phyloP scores from a whole-genome alignment of 441 rosid species.

The Pelargonium myrrhifolium region DNA sequence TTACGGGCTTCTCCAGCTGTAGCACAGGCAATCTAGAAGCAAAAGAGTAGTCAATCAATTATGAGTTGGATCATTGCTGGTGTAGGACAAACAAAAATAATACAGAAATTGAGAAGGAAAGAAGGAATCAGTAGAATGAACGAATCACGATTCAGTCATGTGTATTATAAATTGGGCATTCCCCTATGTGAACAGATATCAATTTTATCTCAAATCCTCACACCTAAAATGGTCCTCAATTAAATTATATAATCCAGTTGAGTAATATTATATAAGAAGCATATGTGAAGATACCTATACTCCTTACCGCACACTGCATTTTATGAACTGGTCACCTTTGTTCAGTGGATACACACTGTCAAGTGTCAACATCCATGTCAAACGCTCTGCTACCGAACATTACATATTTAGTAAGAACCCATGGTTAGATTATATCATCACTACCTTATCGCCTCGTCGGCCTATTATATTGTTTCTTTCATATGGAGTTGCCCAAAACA shows the following conservation, averaged over 20 bases:
- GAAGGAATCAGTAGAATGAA: too few species aligned
- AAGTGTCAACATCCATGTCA: not conserved
- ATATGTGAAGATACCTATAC: not conserved
- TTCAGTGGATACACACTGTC: not conserved
- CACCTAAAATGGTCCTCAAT: not conserved
- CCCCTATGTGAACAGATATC: too few species aligned
- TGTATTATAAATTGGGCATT: too few species aligned
- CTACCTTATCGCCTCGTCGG: not conserved
- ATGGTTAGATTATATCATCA: not conserved
- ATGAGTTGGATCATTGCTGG: slow-evolving; percentile 7
- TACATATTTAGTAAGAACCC: not conserved
- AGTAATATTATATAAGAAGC: too few species aligned
- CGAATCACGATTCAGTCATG: too few species aligned
- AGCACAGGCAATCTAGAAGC: slow-evolving; percentile 80
- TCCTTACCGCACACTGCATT: not conserved
- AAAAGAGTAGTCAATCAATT: slow-evolving; percentile 18
- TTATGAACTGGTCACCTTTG: not conserved
- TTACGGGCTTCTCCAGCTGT: slow-evolving; percentile 78
- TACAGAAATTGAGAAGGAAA: too few species aligned
- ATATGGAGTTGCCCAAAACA: not conserved
- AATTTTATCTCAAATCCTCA: too few species aligned
- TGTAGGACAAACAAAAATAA: too few species aligned
- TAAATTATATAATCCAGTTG: not conserved
- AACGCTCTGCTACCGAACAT: not conserved
- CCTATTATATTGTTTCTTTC: not conserved